Conservation (phyloP, 2,329 filamentous ascomycete species). For the Cordyceps fumosorosea region DNA sequence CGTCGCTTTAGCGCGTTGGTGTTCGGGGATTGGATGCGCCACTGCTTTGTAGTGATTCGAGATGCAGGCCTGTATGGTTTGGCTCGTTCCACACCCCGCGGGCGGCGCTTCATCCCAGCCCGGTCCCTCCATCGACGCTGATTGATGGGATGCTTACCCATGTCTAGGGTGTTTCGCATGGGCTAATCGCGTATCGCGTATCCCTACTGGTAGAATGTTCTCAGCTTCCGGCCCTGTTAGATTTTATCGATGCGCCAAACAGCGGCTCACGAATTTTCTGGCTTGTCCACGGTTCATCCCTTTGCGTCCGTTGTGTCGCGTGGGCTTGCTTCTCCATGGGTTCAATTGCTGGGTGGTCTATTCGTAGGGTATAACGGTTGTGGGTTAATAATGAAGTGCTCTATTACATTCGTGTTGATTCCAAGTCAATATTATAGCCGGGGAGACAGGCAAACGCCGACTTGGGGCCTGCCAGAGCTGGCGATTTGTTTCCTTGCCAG, state of each 20-base stretch:
- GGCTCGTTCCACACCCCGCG: neutral
- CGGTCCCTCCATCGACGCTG: neutral
- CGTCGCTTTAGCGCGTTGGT: neutral
- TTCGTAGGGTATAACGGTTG: neutral
- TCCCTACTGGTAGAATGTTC: neutral
- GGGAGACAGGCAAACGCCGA: conserved; percentile 1
- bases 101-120: neutral
- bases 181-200: neutral
- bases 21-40: neutral
- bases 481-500: neutral
- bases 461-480: neutral
- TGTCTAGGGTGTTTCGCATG: neutral
- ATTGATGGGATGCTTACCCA: conserved; percentile 1
- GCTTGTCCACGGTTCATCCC: too few species aligned
- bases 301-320: neutral
- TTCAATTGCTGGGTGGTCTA: neutral
- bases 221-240: neutral
- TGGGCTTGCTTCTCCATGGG: neutral
- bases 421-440: neutral
- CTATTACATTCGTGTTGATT: neutral
- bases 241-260: neutral
- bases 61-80: neutral
- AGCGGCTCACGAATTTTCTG: too few species aligned
- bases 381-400: neutral
- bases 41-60: conserved; percentile 1